Evolutionary conservation across 2,329 filamentous ascomycete genomes (phyloP).

Genomic region (Cryphonectria carpinicola): DNA sequence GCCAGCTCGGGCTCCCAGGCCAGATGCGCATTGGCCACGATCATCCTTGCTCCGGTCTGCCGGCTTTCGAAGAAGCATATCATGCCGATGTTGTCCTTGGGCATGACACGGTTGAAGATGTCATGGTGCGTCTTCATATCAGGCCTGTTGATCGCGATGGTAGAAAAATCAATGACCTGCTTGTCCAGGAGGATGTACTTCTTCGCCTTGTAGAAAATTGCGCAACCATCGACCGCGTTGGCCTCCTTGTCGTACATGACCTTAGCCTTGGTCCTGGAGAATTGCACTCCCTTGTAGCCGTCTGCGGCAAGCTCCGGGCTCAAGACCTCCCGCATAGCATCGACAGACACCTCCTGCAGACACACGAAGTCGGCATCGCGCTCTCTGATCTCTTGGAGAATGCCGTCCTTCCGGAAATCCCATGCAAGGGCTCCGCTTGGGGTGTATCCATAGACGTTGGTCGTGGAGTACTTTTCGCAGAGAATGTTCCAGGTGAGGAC

Average conservation of each 20-base stretch:
- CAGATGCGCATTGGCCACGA: constrained; percentile 91
- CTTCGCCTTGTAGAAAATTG: constrained; percentile 93
- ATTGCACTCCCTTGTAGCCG: constrained; percentile 94
- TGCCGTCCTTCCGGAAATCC: constrained; percentile 83
- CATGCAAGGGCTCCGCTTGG: constrained; percentile 80
- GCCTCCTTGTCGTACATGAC: constrained; percentile 92
- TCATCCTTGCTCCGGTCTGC: constrained; percentile 84
- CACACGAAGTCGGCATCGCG: constrained; percentile 88
- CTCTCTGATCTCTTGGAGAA: constrained; percentile 79
- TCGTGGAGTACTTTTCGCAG: constrained; percentile 90
- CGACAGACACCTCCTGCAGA: constrained; percentile 89
- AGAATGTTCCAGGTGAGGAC: constrained; percentile 95
- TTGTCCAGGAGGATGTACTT: constrained; percentile 96
- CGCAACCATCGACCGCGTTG: constrained; percentile 90
- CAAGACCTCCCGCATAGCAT: constrained; percentile 91
- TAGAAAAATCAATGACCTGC: constrained; percentile 88
- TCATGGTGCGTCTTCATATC: constrained; percentile 98
- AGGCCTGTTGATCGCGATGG: constrained; percentile 88
- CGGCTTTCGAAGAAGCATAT: constrained; percentile 93
- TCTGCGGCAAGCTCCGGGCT: constrained; percentile 81
- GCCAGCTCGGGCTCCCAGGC: constrained; percentile 91
- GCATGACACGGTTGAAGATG: constrained; percentile 98
- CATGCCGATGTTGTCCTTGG: constrained; percentile 94
- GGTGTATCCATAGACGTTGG: constrained; percentile 86
- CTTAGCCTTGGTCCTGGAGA: constrained; percentile 85